Base-by-base conservation (phyloP, 1,284 basidiomycete genomes). In the Ceraceosorus guamensis region DNA sequence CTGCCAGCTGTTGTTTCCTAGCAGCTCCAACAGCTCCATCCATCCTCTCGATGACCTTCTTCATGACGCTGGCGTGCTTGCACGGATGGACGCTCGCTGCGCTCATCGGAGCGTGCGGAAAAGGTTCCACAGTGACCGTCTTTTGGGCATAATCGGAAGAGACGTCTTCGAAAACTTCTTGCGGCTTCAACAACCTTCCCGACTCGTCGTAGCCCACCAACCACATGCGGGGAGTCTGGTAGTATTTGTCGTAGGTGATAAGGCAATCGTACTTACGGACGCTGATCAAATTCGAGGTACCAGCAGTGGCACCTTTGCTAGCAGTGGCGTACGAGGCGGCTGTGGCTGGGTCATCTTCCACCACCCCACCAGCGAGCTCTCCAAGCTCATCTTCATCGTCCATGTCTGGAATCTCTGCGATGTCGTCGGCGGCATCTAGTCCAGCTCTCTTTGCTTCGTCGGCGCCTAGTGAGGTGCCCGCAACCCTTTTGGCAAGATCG, bases 1-100 rank as follows among this genome's bases (percentile, higher is more conserved):
- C 81, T 52, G 85, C 58, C 53, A 71, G 63, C 51, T 76, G 73
- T 16, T 71, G 60, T n/a, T n/a, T n/a, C n/a, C n/a, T n/a, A n/a
- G n/a, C n/a, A n/a, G n/a, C n/a, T n/a, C n/a, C n/a, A 14, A 78
- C 73, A 24, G 63, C 68, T 0, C 61, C 85, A 77, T 97, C 95
- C 91, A 98, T 97, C 55, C 92, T 83, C 77, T 96, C 92, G 72
- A 98, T 96, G 65, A 98, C 91, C 78, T 97, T 98, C 82, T 95
- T 96, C 95, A 99, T 99, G 54, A 99, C 95, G 75, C 86, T 90
- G 0, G 92, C 90, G 76, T 99, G 93, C 77, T 96, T 96, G 84
- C 93, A 99, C 1, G 93, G 93, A 76, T 99, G 93, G 8, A 99
- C 92, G 89, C 91, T 70, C 24, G 71, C 70, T 18, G 68, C 65